Evolutionary conservation across 805 yeast genomes (phyloP).

Genomic region (Phaffomyces thermotolerans): DNA sequence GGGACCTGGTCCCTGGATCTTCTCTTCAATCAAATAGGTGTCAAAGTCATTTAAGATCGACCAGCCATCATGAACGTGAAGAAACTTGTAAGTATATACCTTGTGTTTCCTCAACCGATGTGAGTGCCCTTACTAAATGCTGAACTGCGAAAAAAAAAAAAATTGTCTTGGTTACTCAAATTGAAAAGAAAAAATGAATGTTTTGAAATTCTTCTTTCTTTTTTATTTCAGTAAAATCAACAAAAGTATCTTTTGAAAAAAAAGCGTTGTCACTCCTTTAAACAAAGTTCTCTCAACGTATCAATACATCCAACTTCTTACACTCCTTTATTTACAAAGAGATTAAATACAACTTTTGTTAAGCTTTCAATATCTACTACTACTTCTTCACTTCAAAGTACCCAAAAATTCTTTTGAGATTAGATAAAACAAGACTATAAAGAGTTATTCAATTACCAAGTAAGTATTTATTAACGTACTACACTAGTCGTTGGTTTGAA

Average conservation of each 20-base stretch:
- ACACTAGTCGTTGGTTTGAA: too few species aligned
- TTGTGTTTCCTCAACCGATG: too few species aligned
- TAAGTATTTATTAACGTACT: neutral
- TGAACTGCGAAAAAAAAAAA: too few species aligned
- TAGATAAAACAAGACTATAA: neutral
- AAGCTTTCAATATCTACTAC: neutral
- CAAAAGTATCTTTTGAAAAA: neutral
- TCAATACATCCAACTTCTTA: conserved; percentile 26
- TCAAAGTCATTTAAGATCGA: too few species aligned
- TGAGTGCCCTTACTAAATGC: too few species aligned
- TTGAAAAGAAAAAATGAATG: too few species aligned
- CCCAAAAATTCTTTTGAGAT: neutral
- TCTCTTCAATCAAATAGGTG: too few species aligned
- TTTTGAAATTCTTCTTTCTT: neutral
- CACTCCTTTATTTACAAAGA: conserved; percentile 23
- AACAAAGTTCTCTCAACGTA: neutral
- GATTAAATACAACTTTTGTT: conserved; percentile 1
- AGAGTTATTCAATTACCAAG: neutral
- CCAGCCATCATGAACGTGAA: too few species aligned
- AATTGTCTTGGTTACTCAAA: too few species aligned
- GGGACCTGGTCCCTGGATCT: too few species aligned
- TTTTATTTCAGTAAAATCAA: neutral
- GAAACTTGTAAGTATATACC: too few species aligned
- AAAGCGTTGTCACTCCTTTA: conserved; percentile 1
- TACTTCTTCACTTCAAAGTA: neutral